phyloP scores from a whole-genome alignment of 2,329 filamentous ascomycete species.

The Aspergillus sp. region DNA sequence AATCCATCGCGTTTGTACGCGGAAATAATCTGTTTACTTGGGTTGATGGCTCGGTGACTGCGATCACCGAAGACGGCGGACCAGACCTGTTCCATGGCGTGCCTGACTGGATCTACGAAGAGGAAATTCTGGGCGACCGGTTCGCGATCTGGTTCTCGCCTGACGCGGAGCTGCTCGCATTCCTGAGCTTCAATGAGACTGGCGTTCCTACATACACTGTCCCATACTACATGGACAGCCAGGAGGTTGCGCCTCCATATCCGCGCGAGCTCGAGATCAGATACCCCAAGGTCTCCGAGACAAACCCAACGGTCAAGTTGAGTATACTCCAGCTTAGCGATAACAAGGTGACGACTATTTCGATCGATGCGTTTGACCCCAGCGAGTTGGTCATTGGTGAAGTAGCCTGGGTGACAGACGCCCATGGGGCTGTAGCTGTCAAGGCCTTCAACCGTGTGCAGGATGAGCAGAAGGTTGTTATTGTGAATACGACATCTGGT shows the following conservation, averaged over 20 bases:
- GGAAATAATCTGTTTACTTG: conserved; percentile 65
- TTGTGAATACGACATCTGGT: conserved; percentile 54
- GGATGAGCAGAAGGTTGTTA: conserved; percentile 62
- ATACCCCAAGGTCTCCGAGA: conserved; percentile 69
- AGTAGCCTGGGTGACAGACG: conserved; percentile 65
- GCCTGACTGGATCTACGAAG: conserved; percentile 92
- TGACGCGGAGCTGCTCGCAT: conserved; percentile 81
- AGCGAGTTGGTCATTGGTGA: conserved; percentile 67
- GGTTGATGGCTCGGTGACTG: conserved; percentile 54
- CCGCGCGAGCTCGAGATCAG: conserved; percentile 62
- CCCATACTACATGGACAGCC: conserved; percentile 64
- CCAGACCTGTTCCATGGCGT: conserved; percentile 84
- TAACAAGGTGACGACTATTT: conserved; percentile 46
- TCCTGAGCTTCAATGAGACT: conserved; percentile 80
- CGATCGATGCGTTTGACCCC: conserved; percentile 58
- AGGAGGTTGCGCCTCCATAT: conserved; percentile 60
- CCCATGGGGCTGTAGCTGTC: conserved; percentile 62
- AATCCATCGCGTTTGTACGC: conserved; percentile 66
- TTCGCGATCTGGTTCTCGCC: conserved; percentile 90
- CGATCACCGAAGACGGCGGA: conserved; percentile 80
- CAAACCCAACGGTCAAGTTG: conserved; percentile 64
- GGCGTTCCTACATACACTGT: conserved; percentile 66
- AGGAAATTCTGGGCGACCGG: conserved; percentile 72
- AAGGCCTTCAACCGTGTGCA: conserved; percentile 69
- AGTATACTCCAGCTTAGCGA: conserved; percentile 57